These are phyloP conservation scores for Alternaria brassicicola DNA, from an alignment of 2,329 filamentous ascomycete genomes.

Conservation along the genomic window DNA sequence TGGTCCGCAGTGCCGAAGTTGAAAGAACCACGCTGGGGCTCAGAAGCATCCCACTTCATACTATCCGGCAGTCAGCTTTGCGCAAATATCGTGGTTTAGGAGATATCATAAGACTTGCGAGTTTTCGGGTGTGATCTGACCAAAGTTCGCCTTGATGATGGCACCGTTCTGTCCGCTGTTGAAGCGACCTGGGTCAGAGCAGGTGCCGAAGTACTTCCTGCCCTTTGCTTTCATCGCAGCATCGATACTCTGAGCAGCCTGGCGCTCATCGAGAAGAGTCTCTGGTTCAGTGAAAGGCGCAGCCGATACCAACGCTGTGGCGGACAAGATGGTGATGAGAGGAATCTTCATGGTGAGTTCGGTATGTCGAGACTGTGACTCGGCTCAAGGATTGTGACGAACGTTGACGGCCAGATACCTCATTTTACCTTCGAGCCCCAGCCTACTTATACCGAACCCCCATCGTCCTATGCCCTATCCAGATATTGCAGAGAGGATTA, in stretches of 20 bases:
- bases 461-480: not conserved
- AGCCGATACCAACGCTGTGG: constrained; percentile 36
- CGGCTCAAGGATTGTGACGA: not conserved
- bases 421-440: not conserved
- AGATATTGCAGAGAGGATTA: not conserved
- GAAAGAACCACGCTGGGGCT: constrained; percentile 51
- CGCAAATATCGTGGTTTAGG: not conserved
- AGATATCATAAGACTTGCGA: constrained; percentile 32
- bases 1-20: constrained; percentile 64
- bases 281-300: constrained; percentile 40
- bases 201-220: constrained; percentile 70
- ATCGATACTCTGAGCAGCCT: constrained; percentile 58
- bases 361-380: not conserved
- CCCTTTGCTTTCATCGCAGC: constrained; percentile 65
- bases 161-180: constrained; percentile 58
- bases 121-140: constrained; percentile 71
- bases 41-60: constrained; percentile 71
- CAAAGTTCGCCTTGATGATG: constrained; percentile 68
- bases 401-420: not conserved
- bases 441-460: constrained; percentile 5
- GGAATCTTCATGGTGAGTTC: constrained; percentile 40
- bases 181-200: constrained; percentile 62
- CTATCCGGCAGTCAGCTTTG: constrained; percentile 36
- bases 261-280: constrained; percentile 34
- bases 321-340: constrained; percentile 36